Percentiles rank a stretch among this genome's conserved stretches.
These are phyloP conservation scores for Arachis stenosperma DNA, from an alignment of 306 rosid species.

Conservation along the genomic window DNA sequence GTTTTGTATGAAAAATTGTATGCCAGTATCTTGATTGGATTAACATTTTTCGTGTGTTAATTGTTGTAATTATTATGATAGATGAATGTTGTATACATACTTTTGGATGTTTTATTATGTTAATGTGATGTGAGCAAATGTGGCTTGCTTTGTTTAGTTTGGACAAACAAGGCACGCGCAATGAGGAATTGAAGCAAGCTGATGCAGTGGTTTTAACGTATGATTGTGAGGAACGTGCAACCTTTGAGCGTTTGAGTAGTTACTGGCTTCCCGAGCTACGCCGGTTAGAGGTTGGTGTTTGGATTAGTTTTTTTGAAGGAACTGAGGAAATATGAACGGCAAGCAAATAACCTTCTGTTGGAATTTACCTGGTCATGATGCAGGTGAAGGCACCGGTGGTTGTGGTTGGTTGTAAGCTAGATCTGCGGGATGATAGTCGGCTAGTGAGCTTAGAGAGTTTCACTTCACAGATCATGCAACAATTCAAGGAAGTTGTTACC, in stretches of 20 bases:
- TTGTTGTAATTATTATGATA: too few species aligned
- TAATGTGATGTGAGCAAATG: background rate
- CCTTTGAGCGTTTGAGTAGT: slow-evolving; percentile 57
- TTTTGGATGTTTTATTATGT: background rate
- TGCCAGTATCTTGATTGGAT: background rate
- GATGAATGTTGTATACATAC: too few species aligned
- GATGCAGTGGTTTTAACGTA: slow-evolving; percentile 59
- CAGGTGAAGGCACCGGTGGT: slow-evolving; percentile 54
- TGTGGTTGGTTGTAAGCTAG: slow-evolving; percentile 47
- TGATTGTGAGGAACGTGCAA: slow-evolving; percentile 61
- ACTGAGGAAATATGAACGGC: background rate
- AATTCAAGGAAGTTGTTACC: slow-evolving; percentile 39
- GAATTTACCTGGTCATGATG: slow-evolving; percentile 1
- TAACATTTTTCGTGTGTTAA: too few species aligned
- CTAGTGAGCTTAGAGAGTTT: slow-evolving; percentile 46
- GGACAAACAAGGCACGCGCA: slow-evolving; percentile 19
- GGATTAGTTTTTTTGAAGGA: slow-evolving; percentile 11
- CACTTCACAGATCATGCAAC: slow-evolving; percentile 38
- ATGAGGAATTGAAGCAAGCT: slow-evolving; percentile 43
- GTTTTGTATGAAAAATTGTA: too few species aligned
- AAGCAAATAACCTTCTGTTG: background rate
- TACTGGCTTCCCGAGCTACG: slow-evolving; percentile 71
- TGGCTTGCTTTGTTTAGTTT: slow-evolving; percentile 31
- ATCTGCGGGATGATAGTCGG: slow-evolving; percentile 36
- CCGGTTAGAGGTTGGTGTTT: slow-evolving; percentile 52